phyloP scores from a whole-genome alignment of 1,284 basidiomycete genomes.

The Cryptococcus neoformans region DNA sequence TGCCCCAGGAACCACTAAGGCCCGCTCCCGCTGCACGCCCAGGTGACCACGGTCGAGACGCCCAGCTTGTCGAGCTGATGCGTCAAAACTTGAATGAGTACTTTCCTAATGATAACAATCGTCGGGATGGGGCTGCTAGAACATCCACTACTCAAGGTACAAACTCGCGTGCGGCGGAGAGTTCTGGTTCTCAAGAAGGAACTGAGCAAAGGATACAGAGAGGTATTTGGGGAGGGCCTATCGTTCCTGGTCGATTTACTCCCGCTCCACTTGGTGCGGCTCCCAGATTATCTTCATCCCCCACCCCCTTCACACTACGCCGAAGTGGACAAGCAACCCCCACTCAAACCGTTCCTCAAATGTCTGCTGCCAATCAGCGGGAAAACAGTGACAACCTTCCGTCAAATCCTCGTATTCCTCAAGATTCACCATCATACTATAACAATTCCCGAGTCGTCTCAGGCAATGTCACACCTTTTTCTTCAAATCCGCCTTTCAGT shows the following conservation, averaged over 20 bases:
- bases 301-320: not conserved
- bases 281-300: constrained; percentile 8
- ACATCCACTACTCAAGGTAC: too few relatives aligned
- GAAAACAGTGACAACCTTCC: not conserved
- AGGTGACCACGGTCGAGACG: not conserved
- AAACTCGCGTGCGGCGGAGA: constrained; percentile 2
- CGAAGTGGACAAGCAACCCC: not conserved
- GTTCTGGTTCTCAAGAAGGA: constrained; percentile 1
- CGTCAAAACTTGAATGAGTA: constrained; percentile 37
- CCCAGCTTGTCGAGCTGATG: constrained; percentile 9
- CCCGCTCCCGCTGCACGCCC: not conserved
- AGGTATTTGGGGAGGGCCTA: constrained; percentile 43
- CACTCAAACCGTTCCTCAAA: not conserved
- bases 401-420: not conserved
- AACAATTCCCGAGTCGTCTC: constrained; percentile 6
- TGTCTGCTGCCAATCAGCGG: not conserved
- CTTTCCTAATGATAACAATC: constrained; percentile 24
- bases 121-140: too few relatives aligned
- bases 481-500: constrained; percentile 37
- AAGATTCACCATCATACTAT: not conserved
- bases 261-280: constrained; percentile 34
- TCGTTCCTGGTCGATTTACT: constrained; percentile 38
- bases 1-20: not conserved
- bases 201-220: constrained; percentile 29
- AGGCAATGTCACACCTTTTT: constrained; percentile 32